These are phyloP conservation scores for Yarrowia sp. DNA, from an alignment of 805 yeast species.

Conservation along the genomic window DNA sequence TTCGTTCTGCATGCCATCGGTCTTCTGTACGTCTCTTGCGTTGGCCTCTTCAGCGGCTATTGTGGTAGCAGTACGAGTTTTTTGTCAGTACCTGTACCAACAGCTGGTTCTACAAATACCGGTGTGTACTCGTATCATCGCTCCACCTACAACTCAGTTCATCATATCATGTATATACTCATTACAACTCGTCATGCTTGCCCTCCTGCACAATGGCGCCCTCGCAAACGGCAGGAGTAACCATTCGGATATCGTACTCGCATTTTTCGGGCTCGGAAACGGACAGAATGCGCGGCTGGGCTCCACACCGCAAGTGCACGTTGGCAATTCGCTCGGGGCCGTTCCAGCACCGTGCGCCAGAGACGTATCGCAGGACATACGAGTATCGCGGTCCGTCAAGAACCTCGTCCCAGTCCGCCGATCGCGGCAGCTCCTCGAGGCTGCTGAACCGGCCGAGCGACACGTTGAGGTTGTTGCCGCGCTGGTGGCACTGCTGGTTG, in stretches of 20 bases:
- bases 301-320: constrained; percentile 67
- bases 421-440: constrained; percentile 30
- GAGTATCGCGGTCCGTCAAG: constrained; percentile 33
- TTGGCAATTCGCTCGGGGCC: constrained; percentile 80
- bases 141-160: too few species aligned
- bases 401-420: constrained; percentile 22
- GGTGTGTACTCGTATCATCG: too few species aligned
- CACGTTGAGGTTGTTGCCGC: constrained; percentile 47
- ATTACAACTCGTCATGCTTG: constrained; percentile 16
- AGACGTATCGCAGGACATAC: constrained; percentile 45
- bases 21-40: too few species aligned
- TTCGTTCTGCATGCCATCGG: too few species aligned
- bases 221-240: constrained; percentile 38
- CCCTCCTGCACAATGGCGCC: constrained; percentile 24
- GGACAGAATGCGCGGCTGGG: constrained; percentile 50
- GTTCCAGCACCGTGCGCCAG: constrained; percentile 89
- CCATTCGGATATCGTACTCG: constrained; percentile 55
- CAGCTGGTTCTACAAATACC: too few species aligned
- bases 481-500: constrained; percentile 57
- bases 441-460: constrained; percentile 49
- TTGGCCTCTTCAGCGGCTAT: too few species aligned
- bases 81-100: too few species aligned
- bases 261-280: constrained; percentile 91
- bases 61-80: too few species aligned
- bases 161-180: neutral